Evolutionary conservation across 768 basidiomycete species (phyloP).

Genomic region (Podaxis sp.): DNA sequence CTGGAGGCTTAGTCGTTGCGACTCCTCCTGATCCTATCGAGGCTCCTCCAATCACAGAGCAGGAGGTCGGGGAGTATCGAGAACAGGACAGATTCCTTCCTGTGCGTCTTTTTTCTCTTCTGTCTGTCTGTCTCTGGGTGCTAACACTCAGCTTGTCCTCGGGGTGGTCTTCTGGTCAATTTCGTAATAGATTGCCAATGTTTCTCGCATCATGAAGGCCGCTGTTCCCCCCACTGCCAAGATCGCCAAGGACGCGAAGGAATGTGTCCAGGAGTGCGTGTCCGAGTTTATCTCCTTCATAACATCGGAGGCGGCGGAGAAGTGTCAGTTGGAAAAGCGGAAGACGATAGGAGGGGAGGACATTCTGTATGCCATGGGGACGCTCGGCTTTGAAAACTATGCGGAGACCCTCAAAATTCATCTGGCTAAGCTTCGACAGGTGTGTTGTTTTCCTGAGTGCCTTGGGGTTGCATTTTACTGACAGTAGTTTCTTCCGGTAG

Average conservation of each 20-base stretch:
- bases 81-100: conserved; percentile 96
- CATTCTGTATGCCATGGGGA: conserved; percentile 90
- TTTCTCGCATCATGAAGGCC: conserved; percentile 96
- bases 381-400: conserved; percentile 93
- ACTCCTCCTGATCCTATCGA: conserved; percentile 42
- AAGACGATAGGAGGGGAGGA: conserved; percentile 99
- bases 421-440: conserved; percentile 84
- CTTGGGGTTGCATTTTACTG: not conserved
- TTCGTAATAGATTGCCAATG: conserved; percentile 81
- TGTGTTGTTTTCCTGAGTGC: conserved; percentile 22
- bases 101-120: conserved; percentile 38
- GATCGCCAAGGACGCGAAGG: conserved; percentile 97
- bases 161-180: not conserved
- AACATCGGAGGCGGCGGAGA: conserved; percentile 94
- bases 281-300: conserved; percentile 99
- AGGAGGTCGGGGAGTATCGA: conserved; percentile 90
- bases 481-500: not conserved
- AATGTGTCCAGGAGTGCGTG: conserved; percentile 97
- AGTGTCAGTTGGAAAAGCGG: conserved; percentile 90
- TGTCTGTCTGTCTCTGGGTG: not conserved
- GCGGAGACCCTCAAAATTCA: conserved; percentile 91
- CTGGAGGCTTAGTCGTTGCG: conserved; percentile 28
- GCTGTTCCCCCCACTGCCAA: conserved; percentile 88
- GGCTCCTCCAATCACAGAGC: conserved; percentile 78
- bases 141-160: not conserved